A percentile compares a stretch with the other conserved stretches of the same genome.
Evolutionary conservation across 148 eudicot species (phyloP).

Genomic region (Rhododendron molle): DNA sequence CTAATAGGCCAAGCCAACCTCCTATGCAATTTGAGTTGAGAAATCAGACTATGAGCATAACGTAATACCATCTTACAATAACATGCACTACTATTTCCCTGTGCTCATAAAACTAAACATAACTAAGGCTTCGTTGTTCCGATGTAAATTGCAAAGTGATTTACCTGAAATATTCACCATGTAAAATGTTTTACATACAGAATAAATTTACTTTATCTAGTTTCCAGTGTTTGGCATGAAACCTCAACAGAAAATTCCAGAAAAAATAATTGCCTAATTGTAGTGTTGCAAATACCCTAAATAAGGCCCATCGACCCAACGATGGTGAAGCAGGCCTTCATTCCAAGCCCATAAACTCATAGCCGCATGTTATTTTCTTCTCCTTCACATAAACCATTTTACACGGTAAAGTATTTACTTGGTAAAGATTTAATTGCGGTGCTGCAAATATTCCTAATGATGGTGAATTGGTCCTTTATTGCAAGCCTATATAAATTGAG

Average conservation of each 20-base stretch:
- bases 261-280: not conserved
- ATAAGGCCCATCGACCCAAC: not conserved
- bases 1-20: conserved; percentile 49
- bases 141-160: not conserved
- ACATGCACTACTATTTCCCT: too few relatives aligned
- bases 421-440: not conserved
- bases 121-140: not conserved
- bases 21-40: conserved; percentile 27
- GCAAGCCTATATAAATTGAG: not conserved
- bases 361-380: too few relatives aligned
- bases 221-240: not conserved
- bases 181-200: not conserved
- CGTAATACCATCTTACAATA: not conserved
- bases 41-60: not conserved
- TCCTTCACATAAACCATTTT: not conserved
- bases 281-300: not conserved
- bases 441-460: not conserved
- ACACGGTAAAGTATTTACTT: not conserved
- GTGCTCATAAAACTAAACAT: not conserved
- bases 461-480: not conserved
- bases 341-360: not conserved
- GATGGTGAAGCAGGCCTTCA: not conserved
- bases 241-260: not conserved
- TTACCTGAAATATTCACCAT: too few relatives aligned
- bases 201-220: not conserved